Percentiles rank a stretch among this genome's conserved stretches.
Evolutionary conservation across 805 yeast genomes (phyloP).

Genomic region (Candida morakotiae): DNA sequence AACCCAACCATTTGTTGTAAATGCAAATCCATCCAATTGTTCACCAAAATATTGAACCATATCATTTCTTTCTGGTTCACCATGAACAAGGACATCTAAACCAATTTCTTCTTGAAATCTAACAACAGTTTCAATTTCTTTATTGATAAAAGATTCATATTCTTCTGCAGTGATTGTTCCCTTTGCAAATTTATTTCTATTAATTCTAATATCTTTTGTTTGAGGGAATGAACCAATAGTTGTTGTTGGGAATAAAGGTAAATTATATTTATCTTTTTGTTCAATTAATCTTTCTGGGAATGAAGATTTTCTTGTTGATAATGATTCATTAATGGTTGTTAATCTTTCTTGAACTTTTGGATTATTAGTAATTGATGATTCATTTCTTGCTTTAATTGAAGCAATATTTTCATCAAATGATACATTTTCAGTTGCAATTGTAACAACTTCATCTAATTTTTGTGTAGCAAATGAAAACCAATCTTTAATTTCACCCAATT

Average conservation of each 20-base stretch:
- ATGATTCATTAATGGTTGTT: conserved; percentile 67
- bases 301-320: conserved; percentile 79
- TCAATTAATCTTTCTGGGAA: conserved; percentile 84
- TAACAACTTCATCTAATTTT: conserved; percentile 88
- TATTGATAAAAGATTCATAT: conserved; percentile 93
- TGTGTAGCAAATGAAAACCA: conserved; percentile 99
- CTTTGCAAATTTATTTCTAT: conserved; percentile 97
- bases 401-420: conserved; percentile 81
- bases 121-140: conserved; percentile 93
- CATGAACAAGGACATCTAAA: conserved; percentile 97
- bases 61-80: conserved; percentile 99
- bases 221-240: conserved; percentile 99
- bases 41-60: conserved; percentile 99
- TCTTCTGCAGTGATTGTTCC: conserved; percentile 94
- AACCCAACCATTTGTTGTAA: conserved; percentile 99
- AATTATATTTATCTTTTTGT: conserved; percentile 83
- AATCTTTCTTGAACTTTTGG: conserved; percentile 86
- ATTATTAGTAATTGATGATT: conserved; percentile 88
- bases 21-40: conserved; percentile 96
- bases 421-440: conserved; percentile 83
- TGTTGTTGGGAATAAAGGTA: conserved; percentile 99
- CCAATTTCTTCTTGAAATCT: conserved; percentile 99
- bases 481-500: conserved; percentile 89
- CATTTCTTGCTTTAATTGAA: conserved; percentile 79
- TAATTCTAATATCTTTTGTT: conserved; percentile 97